Evolutionary conservation across 768 basidiomycete species (phyloP).

Genomic region (Hericium erinaceus): DNA sequence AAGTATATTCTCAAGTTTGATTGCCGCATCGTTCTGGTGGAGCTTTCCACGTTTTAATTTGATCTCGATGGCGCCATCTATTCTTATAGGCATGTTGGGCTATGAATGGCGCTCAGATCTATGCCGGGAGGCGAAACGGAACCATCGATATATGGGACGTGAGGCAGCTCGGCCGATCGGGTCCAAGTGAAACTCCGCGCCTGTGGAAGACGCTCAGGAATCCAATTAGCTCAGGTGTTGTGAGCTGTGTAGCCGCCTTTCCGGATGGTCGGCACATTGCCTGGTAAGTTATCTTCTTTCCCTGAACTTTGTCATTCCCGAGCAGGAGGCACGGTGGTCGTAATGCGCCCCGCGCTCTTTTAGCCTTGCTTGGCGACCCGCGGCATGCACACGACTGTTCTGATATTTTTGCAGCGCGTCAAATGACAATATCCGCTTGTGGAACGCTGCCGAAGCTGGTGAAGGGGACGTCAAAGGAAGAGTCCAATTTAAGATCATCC

Average conservation of each 20-base stretch:
- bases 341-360: background rate
- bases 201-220: slow-evolving; percentile 78
- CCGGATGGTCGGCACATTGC: slow-evolving; percentile 90
- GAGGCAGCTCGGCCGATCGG: slow-evolving; percentile 61
- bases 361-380: background rate
- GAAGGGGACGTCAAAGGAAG: slow-evolving; percentile 58
- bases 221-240: slow-evolving; percentile 81
- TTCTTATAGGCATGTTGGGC: slow-evolving; percentile 85
- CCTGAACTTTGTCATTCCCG: background rate
- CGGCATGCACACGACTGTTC: background rate
- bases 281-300: slow-evolving; percentile 44
- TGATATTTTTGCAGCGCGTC: slow-evolving; percentile 53
- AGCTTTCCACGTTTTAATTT: background rate
- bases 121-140: slow-evolving; percentile 85
- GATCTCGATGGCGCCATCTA: background rate
- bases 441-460: slow-evolving; percentile 79
- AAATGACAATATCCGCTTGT: slow-evolving; percentile 84
- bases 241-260: slow-evolving; percentile 85
- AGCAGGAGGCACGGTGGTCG: background rate
- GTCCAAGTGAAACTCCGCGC: slow-evolving; percentile 57
- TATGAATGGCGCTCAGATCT: slow-evolving; percentile 76
- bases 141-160: slow-evolving; percentile 94
- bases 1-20: slow-evolving; percentile 20
- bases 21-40: background rate
- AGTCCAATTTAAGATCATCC: slow-evolving; percentile 88